Percentiles rank a stretch among this genome's conserved stretches.
Evolutionary conservation across 805 yeast genomes (phyloP).

Genomic region (Starmerella vitae): DNA sequence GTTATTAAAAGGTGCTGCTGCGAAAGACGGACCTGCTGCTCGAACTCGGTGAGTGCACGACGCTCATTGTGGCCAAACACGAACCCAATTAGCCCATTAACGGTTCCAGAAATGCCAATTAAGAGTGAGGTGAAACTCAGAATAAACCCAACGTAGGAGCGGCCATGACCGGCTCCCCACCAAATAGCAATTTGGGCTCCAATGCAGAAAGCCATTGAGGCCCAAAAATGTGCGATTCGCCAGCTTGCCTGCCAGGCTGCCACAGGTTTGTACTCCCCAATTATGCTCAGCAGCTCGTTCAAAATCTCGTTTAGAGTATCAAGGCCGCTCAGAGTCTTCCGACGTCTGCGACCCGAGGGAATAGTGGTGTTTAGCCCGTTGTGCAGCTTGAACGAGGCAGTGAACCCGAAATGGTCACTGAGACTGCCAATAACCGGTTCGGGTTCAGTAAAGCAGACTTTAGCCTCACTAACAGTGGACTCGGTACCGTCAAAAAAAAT

Average conservation of each 20-base stretch:
- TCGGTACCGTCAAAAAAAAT: slow-evolving; percentile 55
- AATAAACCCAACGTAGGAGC: slow-evolving; percentile 54
- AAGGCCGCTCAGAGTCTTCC: neutral
- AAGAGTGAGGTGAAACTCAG: slow-evolving; percentile 44
- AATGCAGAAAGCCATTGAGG: slow-evolving; percentile 40
- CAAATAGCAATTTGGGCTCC: slow-evolving; percentile 43
- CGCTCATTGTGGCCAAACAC: slow-evolving; percentile 70
- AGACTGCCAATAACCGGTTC: slow-evolving; percentile 58
- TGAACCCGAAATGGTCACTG: slow-evolving; percentile 81
- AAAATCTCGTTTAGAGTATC: slow-evolving; percentile 25
- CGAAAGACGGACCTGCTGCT: slow-evolving; percentile 43
- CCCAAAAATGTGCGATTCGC: slow-evolving; percentile 51
- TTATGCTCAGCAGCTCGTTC: slow-evolving; percentile 36
- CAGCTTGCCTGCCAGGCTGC: slow-evolving; percentile 47
- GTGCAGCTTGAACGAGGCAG: slow-evolving; percentile 20
- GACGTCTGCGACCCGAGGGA: neutral
- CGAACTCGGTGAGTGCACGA: slow-evolving; percentile 65
- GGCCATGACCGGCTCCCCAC: slow-evolving; percentile 40
- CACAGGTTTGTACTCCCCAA: slow-evolving; percentile 39
- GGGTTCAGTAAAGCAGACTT: slow-evolving; percentile 59
- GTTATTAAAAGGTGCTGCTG: slow-evolving; percentile 3
- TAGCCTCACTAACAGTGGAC: slow-evolving; percentile 45
- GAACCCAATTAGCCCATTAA: slow-evolving; percentile 66
- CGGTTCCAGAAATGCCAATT: slow-evolving; percentile 49
- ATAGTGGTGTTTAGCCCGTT: neutral